Evolutionary conservation across 192 early-diverging fungal species (phyloP).

Genomic region (Mortierella hygrophila): DNA sequence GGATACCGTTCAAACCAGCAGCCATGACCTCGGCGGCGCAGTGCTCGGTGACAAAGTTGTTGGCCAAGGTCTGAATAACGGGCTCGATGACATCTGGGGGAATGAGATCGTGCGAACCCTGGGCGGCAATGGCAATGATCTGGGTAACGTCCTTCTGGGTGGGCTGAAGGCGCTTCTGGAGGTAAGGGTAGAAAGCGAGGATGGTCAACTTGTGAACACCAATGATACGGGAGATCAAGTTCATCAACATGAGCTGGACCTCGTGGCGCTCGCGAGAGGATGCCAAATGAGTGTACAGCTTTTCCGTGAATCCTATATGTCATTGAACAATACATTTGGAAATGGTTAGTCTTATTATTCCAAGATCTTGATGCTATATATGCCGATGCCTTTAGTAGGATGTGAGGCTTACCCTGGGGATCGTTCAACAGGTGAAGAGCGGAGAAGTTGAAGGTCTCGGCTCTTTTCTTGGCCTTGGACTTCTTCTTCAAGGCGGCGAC

Average conservation of each 20-base stretch:
- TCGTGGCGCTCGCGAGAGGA: constrained; percentile 89
- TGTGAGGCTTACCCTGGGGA: constrained; percentile 79
- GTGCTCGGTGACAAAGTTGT: constrained; percentile 97
- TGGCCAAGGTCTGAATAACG: constrained; percentile 91
- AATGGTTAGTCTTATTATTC: not conserved
- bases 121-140: constrained; percentile 91
- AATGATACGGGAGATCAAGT: constrained; percentile 94
- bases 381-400: not conserved
- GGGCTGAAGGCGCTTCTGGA: constrained; percentile 95
- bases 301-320: constrained; percentile 84
- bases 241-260: constrained; percentile 91
- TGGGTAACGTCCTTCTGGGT: constrained; percentile 94
- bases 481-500: constrained; percentile 79
- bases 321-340: not conserved
- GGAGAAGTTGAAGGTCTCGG: constrained; percentile 91
- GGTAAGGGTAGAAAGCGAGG: constrained; percentile 92
- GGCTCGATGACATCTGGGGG: constrained; percentile 94
- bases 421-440: constrained; percentile 96
- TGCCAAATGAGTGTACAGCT: constrained; percentile 88
- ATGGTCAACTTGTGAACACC: constrained; percentile 95
- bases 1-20: constrained; percentile 87
- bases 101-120: constrained; percentile 91
- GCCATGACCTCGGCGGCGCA: constrained; percentile 94
- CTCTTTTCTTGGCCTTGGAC: constrained; percentile 70
- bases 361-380: not conserved